Base-by-base conservation (phyloP, 441 rosid genomes). In the Mallotus repandus region DNA sequence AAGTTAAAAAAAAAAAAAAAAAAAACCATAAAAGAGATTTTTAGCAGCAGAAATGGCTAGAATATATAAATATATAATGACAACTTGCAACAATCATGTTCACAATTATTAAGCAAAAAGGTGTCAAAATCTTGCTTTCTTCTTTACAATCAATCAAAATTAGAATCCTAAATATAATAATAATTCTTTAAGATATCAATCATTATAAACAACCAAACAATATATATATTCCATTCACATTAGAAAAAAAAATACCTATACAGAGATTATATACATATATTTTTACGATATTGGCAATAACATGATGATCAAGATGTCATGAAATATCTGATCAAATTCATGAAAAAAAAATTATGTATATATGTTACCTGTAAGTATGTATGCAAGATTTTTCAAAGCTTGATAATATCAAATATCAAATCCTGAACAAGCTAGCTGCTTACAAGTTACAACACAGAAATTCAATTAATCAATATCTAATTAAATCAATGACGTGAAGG, bases 401-500 rank as follows among this genome's bases (percentile, higher is more conserved):
- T 19, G 7, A 2, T 53, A 9, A 45, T 45, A 10, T 38, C 49
- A 56, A 13, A 15, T 13, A 14, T 7, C 15, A 32, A 29, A 60
- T 4, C n/a, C 0, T 5, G 3, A 35, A 38, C 7, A 38, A 16
- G 4, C 29, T 25, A 25, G 29, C 19, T 61, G 7, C 57, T 32
- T 49, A 7, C 60, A 52, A 29, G 22, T 35, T 38, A 32, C 46
- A 16, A 9, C 8, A 9, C 21, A 43, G 7, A 18, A 6, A 8
- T 41, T 43, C 15, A 8, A 43, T n/a, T 13, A 41, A 19, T 69
- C 5, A 55, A 21, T 16, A 1, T 11, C 29, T 29, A 29, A 29
- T 29, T 11, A 16, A 53, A 46, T 2, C 12, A 9, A 46, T 68
- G 41, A 48, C 76, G 80, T 80, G 73, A 22, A 2, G 71, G 80